These are phyloP conservation scores for Hypoxylon sp. DNA, from an alignment of 2,329 filamentous ascomycete genomes.

Conservation along the genomic window DNA sequence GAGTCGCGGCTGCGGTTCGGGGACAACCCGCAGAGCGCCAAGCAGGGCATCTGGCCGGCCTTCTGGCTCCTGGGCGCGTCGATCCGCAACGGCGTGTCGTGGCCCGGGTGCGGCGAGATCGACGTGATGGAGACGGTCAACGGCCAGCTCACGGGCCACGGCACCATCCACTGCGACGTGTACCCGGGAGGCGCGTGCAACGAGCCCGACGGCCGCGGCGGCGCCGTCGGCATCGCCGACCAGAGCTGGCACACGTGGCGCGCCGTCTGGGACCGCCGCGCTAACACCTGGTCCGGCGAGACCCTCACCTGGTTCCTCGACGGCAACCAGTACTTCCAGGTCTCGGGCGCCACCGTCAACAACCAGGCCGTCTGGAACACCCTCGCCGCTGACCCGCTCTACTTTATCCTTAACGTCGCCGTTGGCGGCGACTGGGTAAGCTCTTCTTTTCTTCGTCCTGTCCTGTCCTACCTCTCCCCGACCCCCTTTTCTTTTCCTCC, in stretches of 20 bases:
- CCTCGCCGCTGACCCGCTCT: slow-evolving; percentile 53
- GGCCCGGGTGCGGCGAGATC: slow-evolving; percentile 60
- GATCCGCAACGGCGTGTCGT: slow-evolving; percentile 54
- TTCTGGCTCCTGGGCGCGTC: slow-evolving; percentile 61
- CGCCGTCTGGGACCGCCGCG: slow-evolving; percentile 55
- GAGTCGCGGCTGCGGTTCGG: slow-evolving; percentile 58
- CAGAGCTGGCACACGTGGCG: slow-evolving; percentile 59
- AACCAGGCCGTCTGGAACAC: slow-evolving; percentile 54
- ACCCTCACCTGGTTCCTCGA: slow-evolving; percentile 59
- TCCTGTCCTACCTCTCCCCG: too few species aligned
- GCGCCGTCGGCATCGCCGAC: slow-evolving; percentile 51
- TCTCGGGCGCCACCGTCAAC: slow-evolving; percentile 53
- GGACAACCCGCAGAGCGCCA: slow-evolving; percentile 46
- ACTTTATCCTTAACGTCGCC: slow-evolving; percentile 58
- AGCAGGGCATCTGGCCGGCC: slow-evolving; percentile 61
- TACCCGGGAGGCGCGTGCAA: slow-evolving; percentile 56
- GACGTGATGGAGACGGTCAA: slow-evolving; percentile 61
- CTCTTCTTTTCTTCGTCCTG: slow-evolving; percentile 27
- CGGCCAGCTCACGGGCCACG: slow-evolving; percentile 54
- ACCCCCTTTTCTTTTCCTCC: slow-evolving; percentile 2
- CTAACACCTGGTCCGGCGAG: slow-evolving; percentile 54
- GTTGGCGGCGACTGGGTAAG: slow-evolving; percentile 55
- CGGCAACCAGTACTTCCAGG: slow-evolving; percentile 52
- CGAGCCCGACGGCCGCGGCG: slow-evolving; percentile 54
- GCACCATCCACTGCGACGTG: slow-evolving; percentile 57